Conservation (phyloP, 78 protist genomes). For the Dictyostelium citrinum region DNA sequence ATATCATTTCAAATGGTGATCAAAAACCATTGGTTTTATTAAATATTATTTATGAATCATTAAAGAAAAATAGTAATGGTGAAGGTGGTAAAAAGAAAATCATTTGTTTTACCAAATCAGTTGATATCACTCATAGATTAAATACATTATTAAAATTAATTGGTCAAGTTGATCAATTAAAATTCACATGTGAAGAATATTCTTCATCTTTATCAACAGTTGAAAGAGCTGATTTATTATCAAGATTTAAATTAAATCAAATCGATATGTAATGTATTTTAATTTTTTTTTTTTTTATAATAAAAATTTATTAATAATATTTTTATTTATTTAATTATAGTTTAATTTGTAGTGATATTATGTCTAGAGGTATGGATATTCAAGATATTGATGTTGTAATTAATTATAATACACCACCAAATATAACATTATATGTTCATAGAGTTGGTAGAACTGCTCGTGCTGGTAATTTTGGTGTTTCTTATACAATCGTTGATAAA, state of each 20-base stretch:
- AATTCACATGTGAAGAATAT: slow-evolving; percentile 24
- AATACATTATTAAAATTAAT: slow-evolving; percentile 35
- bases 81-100: slow-evolving; percentile 1
- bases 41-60: not conserved
- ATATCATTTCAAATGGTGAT: slow-evolving; percentile 26
- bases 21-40: slow-evolving; percentile 57
- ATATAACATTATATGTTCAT: slow-evolving; percentile 95
- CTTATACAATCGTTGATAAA: slow-evolving; percentile 58
- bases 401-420: slow-evolving; percentile 96
- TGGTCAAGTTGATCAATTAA: not conserved
- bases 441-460: slow-evolving; percentile 99
- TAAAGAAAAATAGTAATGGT: not conserved
- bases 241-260: slow-evolving; percentile 14
- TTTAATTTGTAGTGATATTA: slow-evolving; percentile 91
- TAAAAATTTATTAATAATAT: not conserved
- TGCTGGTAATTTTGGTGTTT: slow-evolving; percentile 93
- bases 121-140: slow-evolving; percentile 38
- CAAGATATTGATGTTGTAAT: slow-evolving; percentile 95
- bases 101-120: slow-evolving; percentile 57
- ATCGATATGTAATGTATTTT: slow-evolving; percentile 33
- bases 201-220: slow-evolving; percentile 8
- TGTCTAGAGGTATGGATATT: slow-evolving; percentile 98
- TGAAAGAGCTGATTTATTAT: slow-evolving; percentile 37
- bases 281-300: not conserved
- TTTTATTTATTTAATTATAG: not conserved